Base-by-base conservation (phyloP, 768 basidiomycete genomes). In the Leccinellum albellum region DNA sequence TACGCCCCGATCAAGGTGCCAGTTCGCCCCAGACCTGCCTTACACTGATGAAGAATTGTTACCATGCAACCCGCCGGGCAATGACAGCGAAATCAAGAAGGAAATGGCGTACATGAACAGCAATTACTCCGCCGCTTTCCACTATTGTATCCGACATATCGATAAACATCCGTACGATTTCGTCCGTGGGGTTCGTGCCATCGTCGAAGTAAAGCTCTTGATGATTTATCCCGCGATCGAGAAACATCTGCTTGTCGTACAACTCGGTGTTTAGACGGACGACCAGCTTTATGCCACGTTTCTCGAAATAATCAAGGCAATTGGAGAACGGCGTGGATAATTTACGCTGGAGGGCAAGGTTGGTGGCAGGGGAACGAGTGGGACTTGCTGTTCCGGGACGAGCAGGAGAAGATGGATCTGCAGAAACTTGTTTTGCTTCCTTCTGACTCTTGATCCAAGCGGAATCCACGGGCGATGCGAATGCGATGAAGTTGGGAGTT, bases 1-100 rank as follows among this genome's bases (percentile, higher is more conserved):
- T 98, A 98, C 9, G 96, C 97, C 33, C 97, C 97, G 59, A 99
- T 96, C 57, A 99, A 79, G 4, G 94, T 96, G 4, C 97, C 97
- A 6, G 97, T 98, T 54, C 97, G 82, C 23, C 97, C 97, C 12
- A 99, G 80, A 42, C 97, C 97, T 50, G 97, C 97, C 79, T 96
- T 96, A 71, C 94, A 97, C 89, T 96, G 71, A 15, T 53, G 56
- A 51, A 58, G 54, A 28, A 55, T 54, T 57, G 56, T 69, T 59
- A 65, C 67, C 47, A 62, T 40, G 62, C 57, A 56, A 57, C 42
- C 57, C 66, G 40, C 50, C 32, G 54, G 50, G 53, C 24, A 56
- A 55, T 54, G 24, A 62, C 57, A 52, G 51, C 45, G 53, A 20
- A 52, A 48, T 23, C 33, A 35, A 61, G 54, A 56, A 48, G 23